Conservation (phyloP, 2,329 filamentous ascomycete genomes). For the Septoria linicola region DNA sequence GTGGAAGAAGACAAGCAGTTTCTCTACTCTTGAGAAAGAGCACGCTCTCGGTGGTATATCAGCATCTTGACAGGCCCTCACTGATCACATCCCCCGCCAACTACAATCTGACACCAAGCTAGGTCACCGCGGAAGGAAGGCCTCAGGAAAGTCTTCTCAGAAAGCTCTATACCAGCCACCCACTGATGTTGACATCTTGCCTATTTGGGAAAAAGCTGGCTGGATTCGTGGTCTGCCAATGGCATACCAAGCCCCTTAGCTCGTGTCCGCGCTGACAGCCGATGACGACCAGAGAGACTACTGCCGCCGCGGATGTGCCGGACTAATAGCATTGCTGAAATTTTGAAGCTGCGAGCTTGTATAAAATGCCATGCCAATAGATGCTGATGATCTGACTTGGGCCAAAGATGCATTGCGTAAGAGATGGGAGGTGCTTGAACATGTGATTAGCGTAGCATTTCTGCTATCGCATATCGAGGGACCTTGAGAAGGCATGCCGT, state of each 20-base stretch:
- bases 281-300: background rate
- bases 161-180: background rate
- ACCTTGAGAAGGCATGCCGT: too few species aligned
- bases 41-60: constrained; percentile 1
- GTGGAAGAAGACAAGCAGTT: background rate
- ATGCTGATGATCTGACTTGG: constrained; percentile 4
- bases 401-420: background rate
- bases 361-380: constrained; percentile 6
- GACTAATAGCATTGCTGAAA: constrained; percentile 2
- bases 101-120: background rate
- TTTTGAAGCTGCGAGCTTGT: constrained; percentile 9
- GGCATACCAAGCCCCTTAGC: constrained; percentile 7
- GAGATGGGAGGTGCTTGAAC: background rate
- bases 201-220: constrained; percentile 6
- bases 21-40: background rate
- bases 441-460: too few species aligned
- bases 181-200: constrained; percentile 2
- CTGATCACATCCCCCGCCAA: background rate
- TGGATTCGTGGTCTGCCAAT: constrained; percentile 4
- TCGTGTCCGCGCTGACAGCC: background rate
- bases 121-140: background rate
- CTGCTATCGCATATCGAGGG: too few species aligned
- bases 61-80: background rate
- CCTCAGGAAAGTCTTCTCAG: background rate
- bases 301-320: background rate